A percentile compares a stretch with the other conserved stretches of the same genome.
Evolutionary conservation across 495 filamentous ascomycete species (phyloP).

Genomic region (Glonium stellatum): DNA sequence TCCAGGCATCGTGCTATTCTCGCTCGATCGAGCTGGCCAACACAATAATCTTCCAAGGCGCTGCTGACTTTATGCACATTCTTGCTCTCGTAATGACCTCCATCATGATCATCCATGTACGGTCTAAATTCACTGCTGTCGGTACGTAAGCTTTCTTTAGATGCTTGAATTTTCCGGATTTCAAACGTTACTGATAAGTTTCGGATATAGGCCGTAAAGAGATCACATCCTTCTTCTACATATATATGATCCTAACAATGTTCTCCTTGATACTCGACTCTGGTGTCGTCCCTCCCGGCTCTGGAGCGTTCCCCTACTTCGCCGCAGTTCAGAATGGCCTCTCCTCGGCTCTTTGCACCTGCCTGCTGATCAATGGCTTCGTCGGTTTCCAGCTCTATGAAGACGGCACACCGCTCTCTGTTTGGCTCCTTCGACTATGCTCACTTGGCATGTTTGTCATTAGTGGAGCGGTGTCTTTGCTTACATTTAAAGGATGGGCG

Average conservation of each 20-base stretch:
- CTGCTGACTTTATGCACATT: conserved; percentile 87
- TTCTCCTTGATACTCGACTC: conserved; percentile 86
- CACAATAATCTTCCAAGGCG: conserved; percentile 95
- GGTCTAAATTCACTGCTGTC: conserved; percentile 97
- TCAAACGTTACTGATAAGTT: background rate
- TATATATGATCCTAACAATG: conserved; percentile 86
- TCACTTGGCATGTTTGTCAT: conserved; percentile 79
- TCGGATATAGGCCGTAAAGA: conserved; percentile 79
- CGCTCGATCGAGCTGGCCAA: conserved; percentile 94
- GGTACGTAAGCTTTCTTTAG: conserved; percentile 53
- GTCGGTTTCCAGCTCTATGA: conserved; percentile 99
- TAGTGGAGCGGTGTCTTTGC: conserved; percentile 75
- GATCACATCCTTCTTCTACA: conserved; percentile 95
- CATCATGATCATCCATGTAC: conserved; percentile 93
- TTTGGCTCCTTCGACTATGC: conserved; percentile 81
- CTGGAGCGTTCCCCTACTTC: conserved; percentile 80
- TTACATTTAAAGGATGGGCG: conserved; percentile 89
- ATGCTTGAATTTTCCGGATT: background rate
- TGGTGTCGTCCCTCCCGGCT: conserved; percentile 80
- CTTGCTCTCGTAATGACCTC: conserved; percentile 84
- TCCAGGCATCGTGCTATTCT: conserved; percentile 87
- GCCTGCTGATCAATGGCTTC: conserved; percentile 92
- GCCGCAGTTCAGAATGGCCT: conserved; percentile 84
- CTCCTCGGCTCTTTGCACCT: conserved; percentile 79
- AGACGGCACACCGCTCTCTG: conserved; percentile 89